Conservation (phyloP, 768 basidiomycete genomes). For the Suillus cothurnatus region DNA sequence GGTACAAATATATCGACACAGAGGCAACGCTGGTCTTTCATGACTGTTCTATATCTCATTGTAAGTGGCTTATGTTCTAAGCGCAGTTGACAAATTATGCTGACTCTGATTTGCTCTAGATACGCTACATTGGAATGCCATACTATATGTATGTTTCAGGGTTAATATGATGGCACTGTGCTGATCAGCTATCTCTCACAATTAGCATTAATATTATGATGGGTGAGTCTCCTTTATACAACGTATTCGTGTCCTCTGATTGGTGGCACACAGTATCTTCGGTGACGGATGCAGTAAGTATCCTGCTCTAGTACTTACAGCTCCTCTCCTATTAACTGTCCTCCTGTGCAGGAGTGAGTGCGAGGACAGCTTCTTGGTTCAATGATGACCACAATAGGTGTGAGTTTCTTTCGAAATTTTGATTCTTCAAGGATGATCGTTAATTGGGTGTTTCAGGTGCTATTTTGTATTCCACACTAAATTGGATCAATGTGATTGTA, state of each 20-base stretch:
- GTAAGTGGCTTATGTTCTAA: neutral
- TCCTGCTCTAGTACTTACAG: neutral
- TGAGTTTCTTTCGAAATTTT: neutral
- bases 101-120: neutral
- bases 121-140: slow-evolving; percentile 1
- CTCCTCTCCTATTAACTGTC: neutral
- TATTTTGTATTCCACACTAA: neutral
- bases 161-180: neutral
- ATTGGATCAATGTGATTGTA: neutral
- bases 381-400: neutral
- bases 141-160: neutral
- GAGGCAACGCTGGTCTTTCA: neutral
- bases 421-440: neutral
- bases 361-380: neutral
- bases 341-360: neutral
- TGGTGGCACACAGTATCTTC: neutral
- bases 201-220: neutral
- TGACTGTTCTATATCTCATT: neutral
- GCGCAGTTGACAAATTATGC: neutral
- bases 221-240: neutral
- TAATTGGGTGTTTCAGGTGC: neutral
- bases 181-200: neutral
- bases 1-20: neutral
- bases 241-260: neutral
- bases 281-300: neutral